Conservation (phyloP, 495 filamentous ascomycete species). For the Tetracladium setigerum region DNA sequence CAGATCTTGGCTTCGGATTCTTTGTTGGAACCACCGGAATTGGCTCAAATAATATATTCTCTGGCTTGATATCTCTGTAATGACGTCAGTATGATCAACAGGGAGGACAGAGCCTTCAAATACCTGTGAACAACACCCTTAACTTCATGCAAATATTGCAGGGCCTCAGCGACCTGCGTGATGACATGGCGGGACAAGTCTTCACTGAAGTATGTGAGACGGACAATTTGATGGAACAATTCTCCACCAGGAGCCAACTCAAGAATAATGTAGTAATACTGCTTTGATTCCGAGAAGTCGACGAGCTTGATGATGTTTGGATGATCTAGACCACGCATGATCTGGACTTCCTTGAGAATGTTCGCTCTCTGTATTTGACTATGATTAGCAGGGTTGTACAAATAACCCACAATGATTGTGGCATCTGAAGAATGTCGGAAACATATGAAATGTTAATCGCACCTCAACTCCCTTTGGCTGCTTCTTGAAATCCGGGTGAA, state of each 20-base stretch:
- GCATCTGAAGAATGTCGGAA: background rate
- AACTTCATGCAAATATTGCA: conserved; percentile 91
- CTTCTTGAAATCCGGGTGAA: conserved; percentile 94
- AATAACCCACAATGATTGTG: background rate
- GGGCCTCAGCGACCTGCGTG: conserved; percentile 81
- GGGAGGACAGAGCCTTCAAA: conserved; percentile 20
- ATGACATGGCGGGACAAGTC: conserved; percentile 93
- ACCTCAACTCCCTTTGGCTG: conserved; percentile 94
- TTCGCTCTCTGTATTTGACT: conserved; percentile 67
- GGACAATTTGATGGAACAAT: conserved; percentile 96
- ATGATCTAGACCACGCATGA: conserved; percentile 94
- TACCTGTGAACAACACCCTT: conserved; percentile 96
- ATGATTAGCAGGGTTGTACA: background rate
- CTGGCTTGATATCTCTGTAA: conserved; percentile 92
- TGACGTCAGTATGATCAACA: conserved; percentile 16
- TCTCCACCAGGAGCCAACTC: conserved; percentile 95
- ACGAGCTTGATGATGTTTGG: conserved; percentile 90
- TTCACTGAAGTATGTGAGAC: conserved; percentile 97
- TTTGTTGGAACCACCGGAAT: conserved; percentile 73
- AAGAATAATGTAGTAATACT: conserved; percentile 96
- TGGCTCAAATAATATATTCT: conserved; percentile 92
- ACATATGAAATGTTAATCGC: conserved; percentile 40
- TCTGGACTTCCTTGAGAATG: conserved; percentile 96
- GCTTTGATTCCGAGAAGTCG: conserved; percentile 85
- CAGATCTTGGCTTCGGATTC: conserved; percentile 63